A percentile compares a stretch with the other conserved stretches of the same genome.
Evolutionary conservation across 306 rosid species (phyloP).

Genomic region (Begonia loranthoides): DNA sequence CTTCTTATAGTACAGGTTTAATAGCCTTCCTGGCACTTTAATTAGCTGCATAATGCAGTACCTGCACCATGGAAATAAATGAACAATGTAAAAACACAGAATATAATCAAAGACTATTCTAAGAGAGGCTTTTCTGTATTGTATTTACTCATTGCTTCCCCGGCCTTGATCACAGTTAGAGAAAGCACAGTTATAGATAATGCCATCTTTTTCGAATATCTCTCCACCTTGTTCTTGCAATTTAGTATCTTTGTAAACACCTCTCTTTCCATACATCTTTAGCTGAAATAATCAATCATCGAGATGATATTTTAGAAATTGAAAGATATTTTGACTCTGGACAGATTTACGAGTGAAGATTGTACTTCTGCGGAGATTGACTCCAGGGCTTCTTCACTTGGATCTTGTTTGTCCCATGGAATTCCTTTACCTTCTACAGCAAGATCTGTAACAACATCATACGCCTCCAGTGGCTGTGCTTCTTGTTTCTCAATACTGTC

Average conservation of each 20-base stretch:
- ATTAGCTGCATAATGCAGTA: slow-evolving; percentile 65
- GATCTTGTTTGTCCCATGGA: slow-evolving; percentile 76
- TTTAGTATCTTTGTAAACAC: slow-evolving; percentile 54
- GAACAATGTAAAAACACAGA: background rate
- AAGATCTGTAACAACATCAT: slow-evolving; percentile 63
- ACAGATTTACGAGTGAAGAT: background rate
- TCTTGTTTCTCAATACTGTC: slow-evolving; percentile 74
- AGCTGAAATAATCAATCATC: slow-evolving; percentile 32
- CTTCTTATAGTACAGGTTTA: slow-evolving; percentile 59
- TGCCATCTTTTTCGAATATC: slow-evolving; percentile 53
- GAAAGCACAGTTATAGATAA: slow-evolving; percentile 71
- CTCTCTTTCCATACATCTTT: slow-evolving; percentile 74
- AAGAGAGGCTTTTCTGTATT: background rate
- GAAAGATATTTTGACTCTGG: too few species aligned
- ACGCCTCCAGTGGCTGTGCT: slow-evolving; percentile 65
- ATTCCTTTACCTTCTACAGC: slow-evolving; percentile 57
- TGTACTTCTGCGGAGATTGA: slow-evolving; percentile 56
- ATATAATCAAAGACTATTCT: background rate
- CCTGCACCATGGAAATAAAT: slow-evolving; percentile 31
- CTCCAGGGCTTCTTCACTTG: slow-evolving; percentile 65
- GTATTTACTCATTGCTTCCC: slow-evolving; percentile 55
- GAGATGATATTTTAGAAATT: too few species aligned
- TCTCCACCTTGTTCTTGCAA: slow-evolving; percentile 58
- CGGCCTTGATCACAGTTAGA: slow-evolving; percentile 58
- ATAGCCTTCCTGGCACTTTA: slow-evolving; percentile 32